Conservation (phyloP, 768 basidiomycete genomes). For the Chalciporus piperatus region DNA sequence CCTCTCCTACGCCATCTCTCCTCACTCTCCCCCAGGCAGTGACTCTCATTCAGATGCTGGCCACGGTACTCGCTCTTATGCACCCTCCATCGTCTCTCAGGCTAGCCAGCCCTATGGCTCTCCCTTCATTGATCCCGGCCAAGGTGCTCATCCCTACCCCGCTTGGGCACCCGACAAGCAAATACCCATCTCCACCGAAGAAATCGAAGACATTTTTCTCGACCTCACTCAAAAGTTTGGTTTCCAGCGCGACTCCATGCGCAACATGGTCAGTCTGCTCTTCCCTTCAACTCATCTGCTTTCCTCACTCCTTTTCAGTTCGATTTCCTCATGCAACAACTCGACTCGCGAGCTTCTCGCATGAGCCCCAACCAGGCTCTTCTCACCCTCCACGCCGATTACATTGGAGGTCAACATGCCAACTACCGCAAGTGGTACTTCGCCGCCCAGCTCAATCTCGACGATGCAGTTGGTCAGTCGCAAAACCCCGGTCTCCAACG, state of each 20-base stretch:
- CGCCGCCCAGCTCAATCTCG: conserved; percentile 97
- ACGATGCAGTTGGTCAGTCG: conserved; percentile 94
- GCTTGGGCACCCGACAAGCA: conserved; percentile 93
- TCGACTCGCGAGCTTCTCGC: conserved; percentile 96
- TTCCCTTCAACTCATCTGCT: neutral
- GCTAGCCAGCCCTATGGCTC: conserved; percentile 55
- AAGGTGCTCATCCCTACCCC: conserved; percentile 75
- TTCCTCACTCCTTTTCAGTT: conserved; percentile 51
- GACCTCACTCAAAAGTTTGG: conserved; percentile 99
- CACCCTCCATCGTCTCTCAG: conserved; percentile 60
- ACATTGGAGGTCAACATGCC: conserved; percentile 97
- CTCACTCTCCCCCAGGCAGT: conserved; percentile 10
- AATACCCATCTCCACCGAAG: conserved; percentile 95
- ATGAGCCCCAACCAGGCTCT: conserved; percentile 97
- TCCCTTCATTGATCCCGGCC: conserved; percentile 56
- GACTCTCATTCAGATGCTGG: conserved; percentile 31
- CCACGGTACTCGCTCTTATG: conserved; percentile 43
- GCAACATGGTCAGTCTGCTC: conserved; percentile 71
- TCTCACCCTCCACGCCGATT: conserved; percentile 95
- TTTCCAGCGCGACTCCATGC: conserved; percentile 94
- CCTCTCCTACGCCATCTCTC: neutral
- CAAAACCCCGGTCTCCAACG: conserved; percentile 93
- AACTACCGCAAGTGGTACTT: conserved; percentile 99
- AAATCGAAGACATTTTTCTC: conserved; percentile 98
- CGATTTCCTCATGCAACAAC: conserved; percentile 96